These are phyloP conservation scores for Dinochytrium kinnereticum DNA, from an alignment of 371 early-diverging fungal species.

Conservation along the genomic window DNA sequence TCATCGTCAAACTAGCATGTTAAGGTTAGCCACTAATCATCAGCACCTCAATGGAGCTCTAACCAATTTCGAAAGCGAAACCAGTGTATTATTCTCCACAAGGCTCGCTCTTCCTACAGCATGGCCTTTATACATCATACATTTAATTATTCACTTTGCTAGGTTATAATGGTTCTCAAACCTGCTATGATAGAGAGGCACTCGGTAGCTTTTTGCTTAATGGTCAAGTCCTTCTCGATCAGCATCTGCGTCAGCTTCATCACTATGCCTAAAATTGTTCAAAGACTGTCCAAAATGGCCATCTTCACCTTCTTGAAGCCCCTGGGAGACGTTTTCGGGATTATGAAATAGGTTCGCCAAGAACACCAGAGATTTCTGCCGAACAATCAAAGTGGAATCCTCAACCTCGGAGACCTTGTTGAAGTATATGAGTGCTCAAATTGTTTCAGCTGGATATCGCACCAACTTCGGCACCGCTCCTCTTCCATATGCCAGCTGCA, in stretches of 20 bases:
- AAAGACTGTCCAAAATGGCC: neutral
- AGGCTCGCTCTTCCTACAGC: slow-evolving; percentile 48
- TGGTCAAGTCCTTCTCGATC: slow-evolving; percentile 42
- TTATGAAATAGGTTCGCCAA: slow-evolving; percentile 50
- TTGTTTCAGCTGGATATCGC: neutral
- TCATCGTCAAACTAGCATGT: slow-evolving; percentile 44
- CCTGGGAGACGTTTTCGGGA: slow-evolving; percentile 50
- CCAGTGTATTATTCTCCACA: slow-evolving; percentile 30
- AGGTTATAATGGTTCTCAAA: too few species aligned
- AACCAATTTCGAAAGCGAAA: slow-evolving; percentile 33
- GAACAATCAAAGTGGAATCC: slow-evolving; percentile 20
- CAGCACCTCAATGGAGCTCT: neutral
- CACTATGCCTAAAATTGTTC: slow-evolving; percentile 35
- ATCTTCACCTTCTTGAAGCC: slow-evolving; percentile 31
- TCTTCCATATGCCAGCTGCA: slow-evolving; percentile 55
- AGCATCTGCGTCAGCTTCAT: slow-evolving; percentile 31
- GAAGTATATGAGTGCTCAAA: neutral
- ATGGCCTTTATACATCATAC: slow-evolving; percentile 43
- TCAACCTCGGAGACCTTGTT: slow-evolving; percentile 32
- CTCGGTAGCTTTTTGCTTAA: slow-evolving; percentile 51
- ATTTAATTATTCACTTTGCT: too few species aligned
- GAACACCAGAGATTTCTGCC: slow-evolving; percentile 45
- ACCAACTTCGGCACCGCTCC: slow-evolving; percentile 55
- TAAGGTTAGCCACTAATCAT: neutral
- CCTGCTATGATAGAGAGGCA: slow-evolving; percentile 42